phyloP scores from a whole-genome alignment of 805 yeast species.

The Wickerhamiella parazyma region DNA sequence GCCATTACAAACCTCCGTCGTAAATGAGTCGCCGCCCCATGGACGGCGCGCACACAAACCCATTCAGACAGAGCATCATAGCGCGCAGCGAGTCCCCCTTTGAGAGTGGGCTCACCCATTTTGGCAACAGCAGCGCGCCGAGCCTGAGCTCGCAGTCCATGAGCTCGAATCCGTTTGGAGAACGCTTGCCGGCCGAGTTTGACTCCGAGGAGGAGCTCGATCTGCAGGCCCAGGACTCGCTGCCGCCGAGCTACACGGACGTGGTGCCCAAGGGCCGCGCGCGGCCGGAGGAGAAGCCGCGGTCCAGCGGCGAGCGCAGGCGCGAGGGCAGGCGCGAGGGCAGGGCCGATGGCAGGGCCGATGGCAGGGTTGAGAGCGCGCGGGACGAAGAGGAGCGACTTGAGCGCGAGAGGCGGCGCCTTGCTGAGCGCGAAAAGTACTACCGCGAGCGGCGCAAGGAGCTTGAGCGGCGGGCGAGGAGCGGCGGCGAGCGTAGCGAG shows the following conservation, averaged over 20 bases:
- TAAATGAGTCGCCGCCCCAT: slow-evolving; percentile 7
- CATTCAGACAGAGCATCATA: slow-evolving; percentile 21
- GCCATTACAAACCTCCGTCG: slow-evolving; percentile 1
- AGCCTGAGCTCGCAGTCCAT: background rate
- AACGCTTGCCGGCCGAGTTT: background rate
- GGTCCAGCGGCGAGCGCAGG: slow-evolving; percentile 3
- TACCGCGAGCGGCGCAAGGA: slow-evolving; percentile 16
- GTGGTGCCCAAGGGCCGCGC: slow-evolving; percentile 2
- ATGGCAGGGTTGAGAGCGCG: too few relatives aligned
- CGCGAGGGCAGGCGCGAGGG: background rate
- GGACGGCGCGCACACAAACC: slow-evolving; percentile 13
- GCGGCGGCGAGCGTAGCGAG: background rate
- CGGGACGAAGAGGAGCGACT: slow-evolving; percentile 17
- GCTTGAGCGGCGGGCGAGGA: slow-evolving; percentile 13
- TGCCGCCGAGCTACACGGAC: slow-evolving; percentile 3
- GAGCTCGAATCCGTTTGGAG: slow-evolving; percentile 6
- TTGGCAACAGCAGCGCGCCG: slow-evolving; percentile 5
- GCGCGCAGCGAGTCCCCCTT: slow-evolving; percentile 21
- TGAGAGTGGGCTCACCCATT: slow-evolving; percentile 12
- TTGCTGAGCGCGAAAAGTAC: slow-evolving; percentile 16
- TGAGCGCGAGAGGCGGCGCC: slow-evolving; percentile 15
- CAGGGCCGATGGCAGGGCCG: background rate
- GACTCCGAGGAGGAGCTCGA: slow-evolving; percentile 6
- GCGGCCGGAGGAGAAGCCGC: background rate
- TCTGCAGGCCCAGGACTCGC: background rate